Evolutionary conservation across 2,329 filamentous ascomycete species (phyloP), one percentile per base, ranked within the genome.

Genomic region (Phaeosphaeria sp.): DNA sequence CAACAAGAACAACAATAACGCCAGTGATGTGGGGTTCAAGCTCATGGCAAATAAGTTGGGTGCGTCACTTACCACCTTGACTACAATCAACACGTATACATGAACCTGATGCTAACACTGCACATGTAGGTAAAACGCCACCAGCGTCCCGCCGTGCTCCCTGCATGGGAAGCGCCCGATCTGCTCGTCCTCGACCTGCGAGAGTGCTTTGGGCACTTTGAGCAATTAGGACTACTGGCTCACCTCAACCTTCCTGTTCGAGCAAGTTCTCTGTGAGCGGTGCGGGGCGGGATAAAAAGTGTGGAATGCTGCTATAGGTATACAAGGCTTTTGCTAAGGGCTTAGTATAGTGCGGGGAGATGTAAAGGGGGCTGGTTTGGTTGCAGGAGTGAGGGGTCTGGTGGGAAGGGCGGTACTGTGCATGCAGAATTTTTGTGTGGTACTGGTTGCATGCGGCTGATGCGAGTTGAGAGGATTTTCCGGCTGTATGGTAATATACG

Each of bases 81-180:
- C n/a, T n/a, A n/a, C n/a, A n/a, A n/a, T n/a, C n/a, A n/a, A n/a
- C n/a, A n/a, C n/a, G n/a, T n/a, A n/a, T n/a, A n/a, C n/a, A n/a
- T n/a, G n/a, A n/a, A n/a, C n/a, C n/a, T n/a, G n/a, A 23, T 17
- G 23, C 52, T 55, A 18, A 50, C 36, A 46, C 39, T 1, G 33
- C n/a, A 33, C 36, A 55, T 46, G 47, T 55, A 55, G 52, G 47
- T 55, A 36, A 73, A 72, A 56, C 68, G 77, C 48, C 69, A 78
- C 59, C 72, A 72, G 39, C 70, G 69, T 17, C 63, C 64, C 21
- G 75, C 69, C 17, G 59, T 67, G 52, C 72, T 73, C 56, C 72
- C 78, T 1, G 74, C 75, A 20, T 81, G 78, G 76, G 79, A 81
- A 56, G 69, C 71, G 21, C 76, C 79, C 1, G 72, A 74, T 25